Conservation (phyloP, 305 asterid species). For the Solanum chacoense region DNA sequence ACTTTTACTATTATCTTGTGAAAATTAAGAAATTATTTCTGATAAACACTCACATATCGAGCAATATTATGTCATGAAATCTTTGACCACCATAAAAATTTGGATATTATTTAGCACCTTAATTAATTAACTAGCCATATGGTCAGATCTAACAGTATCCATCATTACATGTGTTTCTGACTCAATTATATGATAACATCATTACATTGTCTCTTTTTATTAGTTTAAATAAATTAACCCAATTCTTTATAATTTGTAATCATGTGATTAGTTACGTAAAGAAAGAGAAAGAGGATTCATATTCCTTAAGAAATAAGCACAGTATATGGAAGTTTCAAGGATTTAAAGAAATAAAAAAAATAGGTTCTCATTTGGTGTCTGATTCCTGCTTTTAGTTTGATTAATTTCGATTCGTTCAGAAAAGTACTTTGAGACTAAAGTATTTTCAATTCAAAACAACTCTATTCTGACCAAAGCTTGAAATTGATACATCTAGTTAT, state of each 20-base stretch:
- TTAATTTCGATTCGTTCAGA: accelerated
- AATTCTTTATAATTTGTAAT: neutral
- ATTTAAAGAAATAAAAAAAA: neutral
- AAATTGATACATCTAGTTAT: neutral
- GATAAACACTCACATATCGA: neutral
- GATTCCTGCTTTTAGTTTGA: accelerated
- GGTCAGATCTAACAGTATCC: neutral
- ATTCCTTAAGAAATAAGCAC: neutral
- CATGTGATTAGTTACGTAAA: neutral
- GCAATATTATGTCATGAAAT: neutral
- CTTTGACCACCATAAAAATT: neutral
- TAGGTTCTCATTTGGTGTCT: neutral
- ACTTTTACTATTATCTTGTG: neutral
- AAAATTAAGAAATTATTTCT: neutral
- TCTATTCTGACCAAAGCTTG: neutral
- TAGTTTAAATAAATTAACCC: neutral
- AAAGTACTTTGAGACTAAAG: neutral
- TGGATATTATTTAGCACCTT: neutral
- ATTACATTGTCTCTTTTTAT: neutral
- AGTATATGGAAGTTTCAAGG: neutral
- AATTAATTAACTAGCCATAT: neutral
- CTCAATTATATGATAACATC: neutral
- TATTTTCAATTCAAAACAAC: neutral
- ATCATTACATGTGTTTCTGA: conserved; percentile 2
- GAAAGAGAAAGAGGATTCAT: neutral